A percentile compares a stretch with the other conserved stretches of the same genome.
Conservation (phyloP, 129 eudicot species). For the Deinandra increscens region DNA sequence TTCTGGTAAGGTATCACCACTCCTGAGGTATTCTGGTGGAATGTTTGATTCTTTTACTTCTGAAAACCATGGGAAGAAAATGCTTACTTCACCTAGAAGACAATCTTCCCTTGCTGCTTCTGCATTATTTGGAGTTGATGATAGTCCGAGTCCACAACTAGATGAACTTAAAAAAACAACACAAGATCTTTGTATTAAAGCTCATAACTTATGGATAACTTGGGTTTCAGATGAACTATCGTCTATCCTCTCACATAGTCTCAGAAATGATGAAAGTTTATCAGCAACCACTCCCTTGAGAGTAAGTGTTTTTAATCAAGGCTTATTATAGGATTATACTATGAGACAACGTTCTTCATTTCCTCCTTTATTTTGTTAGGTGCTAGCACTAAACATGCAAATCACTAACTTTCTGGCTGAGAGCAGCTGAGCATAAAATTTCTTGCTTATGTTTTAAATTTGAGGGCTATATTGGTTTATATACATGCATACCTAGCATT, state of each 20-base stretch:
- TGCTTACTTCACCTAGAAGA: conserved; percentile 50
- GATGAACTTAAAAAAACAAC: conserved; percentile 61
- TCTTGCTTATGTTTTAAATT: not conserved
- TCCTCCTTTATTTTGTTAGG: not conserved
- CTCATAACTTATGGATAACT: conserved; percentile 84
- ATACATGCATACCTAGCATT: conserved; percentile 1
- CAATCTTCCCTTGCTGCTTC: conserved; percentile 58
- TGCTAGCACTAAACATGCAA: not conserved
- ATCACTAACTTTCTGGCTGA: not conserved
- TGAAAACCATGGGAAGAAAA: conserved; percentile 53
- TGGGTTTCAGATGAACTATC: conserved; percentile 89
- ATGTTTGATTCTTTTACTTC: conserved; percentile 42
- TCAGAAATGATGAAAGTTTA: conserved; percentile 72
- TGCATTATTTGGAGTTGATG: conserved; percentile 78
- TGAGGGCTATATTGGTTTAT: conserved; percentile 1
- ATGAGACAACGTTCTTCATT: not conserved
- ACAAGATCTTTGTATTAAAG: conserved; percentile 73
- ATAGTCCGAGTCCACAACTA: conserved; percentile 71
- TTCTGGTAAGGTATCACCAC: conserved; percentile 38
- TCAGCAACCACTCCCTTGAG: conserved; percentile 62
- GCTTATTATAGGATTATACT: not conserved
- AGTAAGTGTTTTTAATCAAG: conserved; percentile 46
- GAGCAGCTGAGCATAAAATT: not conserved
- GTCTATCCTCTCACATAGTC: conserved; percentile 44
- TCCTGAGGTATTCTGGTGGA: conserved; percentile 45